Percentiles rank a stretch among this genome's conserved stretches.
Evolutionary conservation across 2,329 filamentous ascomycete genomes (phyloP).

Genomic region (Clonostachys rhizophaga): DNA sequence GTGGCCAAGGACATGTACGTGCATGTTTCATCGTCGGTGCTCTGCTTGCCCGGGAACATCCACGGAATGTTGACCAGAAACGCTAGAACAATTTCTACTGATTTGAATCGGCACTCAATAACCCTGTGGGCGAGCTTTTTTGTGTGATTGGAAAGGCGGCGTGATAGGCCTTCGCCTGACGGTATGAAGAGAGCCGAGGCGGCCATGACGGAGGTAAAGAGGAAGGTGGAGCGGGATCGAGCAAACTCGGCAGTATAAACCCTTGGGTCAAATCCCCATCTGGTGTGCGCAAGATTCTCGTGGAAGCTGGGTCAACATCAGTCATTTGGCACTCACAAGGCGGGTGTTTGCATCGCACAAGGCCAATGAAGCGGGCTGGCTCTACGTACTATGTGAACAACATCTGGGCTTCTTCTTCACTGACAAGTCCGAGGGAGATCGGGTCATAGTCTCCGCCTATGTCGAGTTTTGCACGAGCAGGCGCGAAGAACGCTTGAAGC

Average conservation of each 20-base stretch:
- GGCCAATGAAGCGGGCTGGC: neutral
- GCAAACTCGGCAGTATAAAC: conserved; percentile 64
- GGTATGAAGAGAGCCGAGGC: conserved; percentile 65
- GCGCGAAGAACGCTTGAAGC: conserved; percentile 63
- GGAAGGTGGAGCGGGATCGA: conserved; percentile 62
- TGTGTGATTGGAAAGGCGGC: conserved; percentile 59
- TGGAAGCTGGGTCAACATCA: conserved; percentile 51
- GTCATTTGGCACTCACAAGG: neutral
- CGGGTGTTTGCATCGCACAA: neutral
- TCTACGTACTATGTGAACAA: conserved; percentile 58
- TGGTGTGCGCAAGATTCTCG: conserved; percentile 64
- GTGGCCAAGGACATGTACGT: conserved; percentile 66
- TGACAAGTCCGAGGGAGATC: conserved; percentile 65
- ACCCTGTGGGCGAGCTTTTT: conserved; percentile 59
- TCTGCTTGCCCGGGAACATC: conserved; percentile 65
- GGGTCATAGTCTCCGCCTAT: conserved; percentile 62
- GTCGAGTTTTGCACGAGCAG: conserved; percentile 57
- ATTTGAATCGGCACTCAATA: conserved; percentile 57
- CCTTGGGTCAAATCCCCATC: conserved; percentile 67
- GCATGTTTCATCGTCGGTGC: conserved; percentile 69
- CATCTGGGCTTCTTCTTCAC: conserved; percentile 56
- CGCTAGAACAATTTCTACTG: conserved; percentile 68
- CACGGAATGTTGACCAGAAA: conserved; percentile 75
- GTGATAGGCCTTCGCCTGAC: conserved; percentile 58
- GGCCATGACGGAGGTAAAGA: conserved; percentile 68